phyloP scores from a whole-genome alignment of 164 flowering plant species.

The Kingdonia uniflora region DNA sequence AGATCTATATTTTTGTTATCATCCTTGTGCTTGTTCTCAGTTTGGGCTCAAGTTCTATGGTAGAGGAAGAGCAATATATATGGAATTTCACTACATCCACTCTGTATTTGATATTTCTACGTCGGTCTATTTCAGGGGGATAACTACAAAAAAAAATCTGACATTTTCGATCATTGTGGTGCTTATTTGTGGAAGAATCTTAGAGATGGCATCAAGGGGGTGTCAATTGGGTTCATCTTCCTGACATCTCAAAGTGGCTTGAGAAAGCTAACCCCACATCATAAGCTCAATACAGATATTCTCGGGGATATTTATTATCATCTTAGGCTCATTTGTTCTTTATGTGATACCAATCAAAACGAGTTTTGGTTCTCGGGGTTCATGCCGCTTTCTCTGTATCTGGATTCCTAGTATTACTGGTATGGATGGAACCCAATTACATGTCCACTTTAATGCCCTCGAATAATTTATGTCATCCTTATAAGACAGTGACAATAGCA shows the following conservation, averaged over 20 bases:
- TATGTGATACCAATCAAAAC: conserved; percentile 20
- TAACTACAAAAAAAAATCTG: conserved; percentile 12
- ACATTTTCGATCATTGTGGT: conserved; percentile 31
- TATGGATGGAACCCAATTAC: conserved; percentile 9
- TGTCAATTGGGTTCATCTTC: conserved; percentile 91
- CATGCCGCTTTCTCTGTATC: conserved; percentile 28
- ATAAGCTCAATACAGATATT: conserved; percentile 35
- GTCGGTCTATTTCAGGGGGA: conserved; percentile 33
- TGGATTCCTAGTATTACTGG: conserved; percentile 39
- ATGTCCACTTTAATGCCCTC: conserved; percentile 39
- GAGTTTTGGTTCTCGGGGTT: conserved; percentile 18
- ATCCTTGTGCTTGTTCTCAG: conserved; percentile 41
- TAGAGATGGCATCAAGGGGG: conserved; percentile 99
- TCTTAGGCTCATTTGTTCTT: conserved; percentile 30
- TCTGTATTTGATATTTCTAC: conserved; percentile 50
- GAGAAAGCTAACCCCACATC: conserved; percentile 34
- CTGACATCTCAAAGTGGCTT: conserved; percentile 88
- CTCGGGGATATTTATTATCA: conserved; percentile 34
- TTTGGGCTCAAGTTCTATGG: conserved; percentile 94
- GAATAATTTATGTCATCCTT: conserved; percentile 38
- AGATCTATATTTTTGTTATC: conserved; percentile 31
- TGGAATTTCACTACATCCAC: conserved; percentile 81
- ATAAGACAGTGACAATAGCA: conserved; percentile 22
- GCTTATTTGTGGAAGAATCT: conserved; percentile 64
- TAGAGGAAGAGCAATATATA: conserved; percentile 94